Evolutionary conservation across 305 asterid genomes (phyloP), one percentile per base, ranked within the genome.

Genomic region (Solanum hybrid): DNA sequence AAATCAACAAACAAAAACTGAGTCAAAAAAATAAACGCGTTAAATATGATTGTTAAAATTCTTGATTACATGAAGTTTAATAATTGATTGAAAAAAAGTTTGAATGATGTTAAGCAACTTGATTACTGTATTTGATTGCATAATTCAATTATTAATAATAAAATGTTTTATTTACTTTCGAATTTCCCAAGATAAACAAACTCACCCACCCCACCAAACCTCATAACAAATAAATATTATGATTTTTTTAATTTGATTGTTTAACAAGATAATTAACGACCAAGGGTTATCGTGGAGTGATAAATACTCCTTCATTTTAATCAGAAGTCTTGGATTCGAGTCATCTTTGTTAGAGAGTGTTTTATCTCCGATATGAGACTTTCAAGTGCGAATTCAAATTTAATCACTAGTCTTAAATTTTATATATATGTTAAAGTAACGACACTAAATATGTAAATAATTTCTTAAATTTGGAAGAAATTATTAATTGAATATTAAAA

Each of bases 291-390:
- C 0, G 10, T 56, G n/a, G 1, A 6, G 1, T 56, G 4, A 1
- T 56, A 56, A 56, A 56, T 56, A 56, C 1, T 17, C 1, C 0
- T 17, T 0, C 0, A 51, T 51, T 51, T 6, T 51, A 51, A 51
- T 51, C 0, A 16, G 8, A 51, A 16, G 0, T 2, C 22, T 51
- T 51, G 1, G 3, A 0, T 16, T 51, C 0, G 1, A 51, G 0
- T 16, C 4, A 1, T 0, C 10, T 51, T 0, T 51, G n/a, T 16
- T 6, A 51, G 1, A 51, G 3, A 51, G 9, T 16, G 3, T 51
- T 51, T 51, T 51, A 51, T 1, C 4, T 51, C 1, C 4, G 0
- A 51, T 16, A 16, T 51, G 3, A 0, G 0, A 6, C n/a, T 51
- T 51, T 0, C 1, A 0, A 2, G 0, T 16, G 4, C 10, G n/a